Conservation (phyloP, 768 basidiomycete genomes). For the Austroboletus festivus region DNA sequence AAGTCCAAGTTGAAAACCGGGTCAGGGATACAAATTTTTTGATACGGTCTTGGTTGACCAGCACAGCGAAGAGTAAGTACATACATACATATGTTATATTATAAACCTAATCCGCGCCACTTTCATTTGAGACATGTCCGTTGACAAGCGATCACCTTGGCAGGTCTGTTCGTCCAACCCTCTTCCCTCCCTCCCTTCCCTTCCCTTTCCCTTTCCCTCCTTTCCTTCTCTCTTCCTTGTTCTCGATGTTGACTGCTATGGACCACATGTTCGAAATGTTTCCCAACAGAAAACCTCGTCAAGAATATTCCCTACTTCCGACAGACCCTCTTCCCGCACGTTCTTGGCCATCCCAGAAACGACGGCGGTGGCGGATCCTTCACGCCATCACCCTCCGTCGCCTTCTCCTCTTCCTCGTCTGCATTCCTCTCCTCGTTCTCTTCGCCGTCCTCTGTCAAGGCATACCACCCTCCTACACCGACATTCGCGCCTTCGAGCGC, state of each 20-base stretch:
- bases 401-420: slow-evolving; percentile 20
- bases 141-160: too few species aligned
- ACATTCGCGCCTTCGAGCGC: slow-evolving; percentile 35
- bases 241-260: not conserved
- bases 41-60: too few species aligned
- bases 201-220: not conserved
- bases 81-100: too few species aligned
- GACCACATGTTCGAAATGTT: not conserved
- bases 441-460: slow-evolving; percentile 34
- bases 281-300: not conserved
- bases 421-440: slow-evolving; percentile 24
- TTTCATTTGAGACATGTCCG: too few species aligned
- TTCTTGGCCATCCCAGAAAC: not conserved
- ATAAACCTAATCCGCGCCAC: too few species aligned
- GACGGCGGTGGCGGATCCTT: slow-evolving; percentile 14
- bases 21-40: too few species aligned
- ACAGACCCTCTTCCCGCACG: slow-evolving; percentile 2
- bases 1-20: too few species aligned
- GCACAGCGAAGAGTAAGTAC: too few species aligned
- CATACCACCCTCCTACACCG: slow-evolving; percentile 38
- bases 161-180: too few species aligned
- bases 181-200: too few species aligned
- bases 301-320: slow-evolving; percentile 15
- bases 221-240: not conserved
- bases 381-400: slow-evolving; percentile 28